A percentile compares a stretch with the other conserved stretches of the same genome.
phyloP scores from a whole-genome alignment of 768 basidiomycete genomes.

The Leccinum longicurvipes region DNA sequence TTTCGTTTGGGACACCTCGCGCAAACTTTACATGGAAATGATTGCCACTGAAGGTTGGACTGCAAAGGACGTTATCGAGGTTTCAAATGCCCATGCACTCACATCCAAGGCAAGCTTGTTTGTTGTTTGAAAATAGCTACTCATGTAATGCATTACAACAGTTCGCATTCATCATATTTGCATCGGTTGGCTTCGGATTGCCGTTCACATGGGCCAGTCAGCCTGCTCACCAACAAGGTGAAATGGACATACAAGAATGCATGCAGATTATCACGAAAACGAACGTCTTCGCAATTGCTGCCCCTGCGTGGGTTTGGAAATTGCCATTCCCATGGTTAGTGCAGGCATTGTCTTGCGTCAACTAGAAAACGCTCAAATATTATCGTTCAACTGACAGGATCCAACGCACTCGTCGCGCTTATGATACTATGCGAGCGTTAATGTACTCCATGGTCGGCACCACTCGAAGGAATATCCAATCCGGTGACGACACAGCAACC shows the following conservation, averaged over 20 bases:
- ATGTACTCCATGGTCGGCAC: conserved; percentile 15
- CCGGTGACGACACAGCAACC: not conserved
- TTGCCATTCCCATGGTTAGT: conserved; percentile 20
- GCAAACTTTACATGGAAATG: conserved; percentile 21
- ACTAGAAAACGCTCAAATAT: too few relatives aligned
- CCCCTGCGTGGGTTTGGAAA: conserved; percentile 22
- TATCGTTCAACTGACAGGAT: too few relatives aligned
- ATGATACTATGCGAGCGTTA: conserved; percentile 22
- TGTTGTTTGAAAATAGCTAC: not conserved
- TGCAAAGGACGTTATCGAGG: conserved; percentile 14
- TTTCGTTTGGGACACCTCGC: conserved; percentile 20
- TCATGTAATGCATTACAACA: not conserved
- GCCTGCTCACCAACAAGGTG: conserved; percentile 12
- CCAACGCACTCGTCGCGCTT: conserved; percentile 15
- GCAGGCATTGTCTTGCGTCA: too few relatives aligned
- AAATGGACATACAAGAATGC: conserved; percentile 22
- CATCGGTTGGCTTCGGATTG: conserved; percentile 24
- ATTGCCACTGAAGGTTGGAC: conserved; percentile 15
- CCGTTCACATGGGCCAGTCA: conserved; percentile 19
- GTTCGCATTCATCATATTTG: conserved; percentile 22
- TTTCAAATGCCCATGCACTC: conserved; percentile 10
- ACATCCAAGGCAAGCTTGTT: conserved; percentile 18
- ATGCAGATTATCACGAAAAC: conserved; percentile 13
- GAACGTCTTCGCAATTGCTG: conserved; percentile 14
- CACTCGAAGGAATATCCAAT: conserved; percentile 10